Conservation (phyloP, 108 stramenopile genomes). For the Nitzschia putrida region DNA sequence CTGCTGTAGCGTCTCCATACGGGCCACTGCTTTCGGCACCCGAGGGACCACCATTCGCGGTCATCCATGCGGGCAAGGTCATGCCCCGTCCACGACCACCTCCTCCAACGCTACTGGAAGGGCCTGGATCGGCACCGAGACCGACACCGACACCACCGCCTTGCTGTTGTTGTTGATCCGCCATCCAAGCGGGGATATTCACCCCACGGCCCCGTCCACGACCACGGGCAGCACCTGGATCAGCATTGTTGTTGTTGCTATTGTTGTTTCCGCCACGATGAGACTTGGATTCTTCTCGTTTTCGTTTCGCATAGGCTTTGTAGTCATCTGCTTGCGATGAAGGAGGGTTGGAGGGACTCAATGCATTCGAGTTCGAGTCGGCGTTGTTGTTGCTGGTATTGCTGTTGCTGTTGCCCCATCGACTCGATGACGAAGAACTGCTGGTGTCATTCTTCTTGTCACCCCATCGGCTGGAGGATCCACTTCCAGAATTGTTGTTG, state of each 20-base stretch:
- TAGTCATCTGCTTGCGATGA: not conserved
- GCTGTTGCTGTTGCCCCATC: no score
- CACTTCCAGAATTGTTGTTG: not conserved
- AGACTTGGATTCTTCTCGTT: not conserved
- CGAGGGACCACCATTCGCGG: not conserved
- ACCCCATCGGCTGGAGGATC: no score
- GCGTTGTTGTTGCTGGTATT: no score
- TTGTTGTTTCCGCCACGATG: not conserved
- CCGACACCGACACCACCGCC: not conserved
- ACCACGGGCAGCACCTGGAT: slow-evolving; percentile 33
- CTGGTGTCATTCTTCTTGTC: no score
- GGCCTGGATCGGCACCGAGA: not conserved
- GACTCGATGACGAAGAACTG: no score
- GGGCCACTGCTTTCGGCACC: not conserved
- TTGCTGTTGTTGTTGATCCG: not conserved
- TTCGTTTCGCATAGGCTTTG: not conserved
- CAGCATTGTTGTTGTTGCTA: not conserved
- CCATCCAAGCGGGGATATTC: slow-evolving; percentile 46
- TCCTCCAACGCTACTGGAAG: not conserved
- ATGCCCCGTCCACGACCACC: slow-evolving; percentile 34
- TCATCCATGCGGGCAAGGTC: slow-evolving; percentile 40
- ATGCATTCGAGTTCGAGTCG: no score
- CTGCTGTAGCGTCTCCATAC: not conserved
- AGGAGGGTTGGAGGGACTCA: not conserved
- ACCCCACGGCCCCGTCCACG: slow-evolving; percentile 39